Conservation (phyloP, 2,329 filamentous ascomycete genomes). For the Microsporum canis region DNA sequence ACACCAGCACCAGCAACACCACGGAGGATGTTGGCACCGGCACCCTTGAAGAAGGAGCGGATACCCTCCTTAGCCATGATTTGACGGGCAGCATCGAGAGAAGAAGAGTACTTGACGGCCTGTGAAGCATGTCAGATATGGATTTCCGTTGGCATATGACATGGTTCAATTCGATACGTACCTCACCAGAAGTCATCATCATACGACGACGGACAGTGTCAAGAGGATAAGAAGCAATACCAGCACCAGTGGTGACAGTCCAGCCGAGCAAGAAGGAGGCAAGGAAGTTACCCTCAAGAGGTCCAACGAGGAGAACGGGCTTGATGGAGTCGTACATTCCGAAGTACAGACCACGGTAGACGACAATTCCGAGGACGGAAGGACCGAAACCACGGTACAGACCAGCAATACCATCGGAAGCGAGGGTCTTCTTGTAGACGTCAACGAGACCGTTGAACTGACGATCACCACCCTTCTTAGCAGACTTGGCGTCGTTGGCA, state of each 20-base stretch:
- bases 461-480: constrained; percentile 82
- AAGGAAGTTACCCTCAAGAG: constrained; percentile 96
- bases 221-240: constrained; percentile 99
- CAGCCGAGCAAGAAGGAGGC: constrained; percentile 98
- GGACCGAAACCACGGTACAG: constrained; percentile 99
- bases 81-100: constrained; percentile 87
- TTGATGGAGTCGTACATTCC: constrained; percentile 99
- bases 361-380: constrained; percentile 96
- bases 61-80: constrained; percentile 95
- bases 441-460: constrained; percentile 99
- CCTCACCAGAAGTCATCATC: constrained; percentile 94
- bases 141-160: not conserved
- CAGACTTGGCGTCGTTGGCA: constrained; percentile 99
- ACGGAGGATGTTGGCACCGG: constrained; percentile 99
- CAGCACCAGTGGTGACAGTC: constrained; percentile 98
- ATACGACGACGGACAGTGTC: constrained; percentile 99
- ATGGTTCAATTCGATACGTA: constrained; percentile 28
- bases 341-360: constrained; percentile 99
- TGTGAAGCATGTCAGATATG: constrained; percentile 38
- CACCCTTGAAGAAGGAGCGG: constrained; percentile 99
- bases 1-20: constrained; percentile 99
- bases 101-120: constrained; percentile 99
- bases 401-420: constrained; percentile 96
- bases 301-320: constrained; percentile 86
- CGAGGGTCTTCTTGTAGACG: constrained; percentile 99